phyloP scores from a whole-genome alignment of 345 rosid genomes.

The Carallia brachiata region DNA sequence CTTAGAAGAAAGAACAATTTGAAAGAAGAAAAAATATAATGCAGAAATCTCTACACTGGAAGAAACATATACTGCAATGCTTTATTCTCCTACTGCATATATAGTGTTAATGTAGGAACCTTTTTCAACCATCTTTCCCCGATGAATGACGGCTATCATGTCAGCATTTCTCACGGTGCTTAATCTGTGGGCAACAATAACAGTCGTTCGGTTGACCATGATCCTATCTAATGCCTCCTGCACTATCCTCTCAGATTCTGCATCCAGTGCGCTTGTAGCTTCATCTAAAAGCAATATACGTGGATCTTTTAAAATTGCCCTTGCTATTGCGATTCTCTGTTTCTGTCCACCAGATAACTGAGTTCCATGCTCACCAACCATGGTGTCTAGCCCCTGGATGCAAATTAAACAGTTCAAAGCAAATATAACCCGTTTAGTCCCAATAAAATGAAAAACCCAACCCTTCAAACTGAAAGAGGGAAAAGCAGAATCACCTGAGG shows the following conservation, averaged over 20 bases:
- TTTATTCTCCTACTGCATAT: too few relatives aligned
- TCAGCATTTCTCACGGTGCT: slow-evolving; percentile 60
- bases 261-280: slow-evolving; percentile 40
- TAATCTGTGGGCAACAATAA: slow-evolving; percentile 35
- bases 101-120: slow-evolving; percentile 30
- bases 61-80: neutral
- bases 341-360: slow-evolving; percentile 48
- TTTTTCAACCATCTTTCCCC: slow-evolving; percentile 77
- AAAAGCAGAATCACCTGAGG: slow-evolving; percentile 11
- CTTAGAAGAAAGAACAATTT: neutral
- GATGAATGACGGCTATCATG: slow-evolving; percentile 75
- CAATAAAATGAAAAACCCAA: neutral
- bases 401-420: slow-evolving; percentile 11
- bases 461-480: neutral
- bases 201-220: slow-evolving; percentile 29
- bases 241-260: slow-evolving; percentile 32
- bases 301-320: slow-evolving; percentile 40
- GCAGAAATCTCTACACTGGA: neutral
- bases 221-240: slow-evolving; percentile 32
- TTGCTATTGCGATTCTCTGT: slow-evolving; percentile 38
- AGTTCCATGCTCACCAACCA: slow-evolving; percentile 22
- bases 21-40: neutral
- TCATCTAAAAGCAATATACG: slow-evolving; percentile 34
- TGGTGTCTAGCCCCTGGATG: slow-evolving; percentile 19
- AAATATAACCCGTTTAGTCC: neutral